Percentiles rank a stretch among this genome's conserved stretches.
Evolutionary conservation across 2,329 filamentous ascomycete genomes (phyloP).

Genomic region (Claviceps pusilla): DNA sequence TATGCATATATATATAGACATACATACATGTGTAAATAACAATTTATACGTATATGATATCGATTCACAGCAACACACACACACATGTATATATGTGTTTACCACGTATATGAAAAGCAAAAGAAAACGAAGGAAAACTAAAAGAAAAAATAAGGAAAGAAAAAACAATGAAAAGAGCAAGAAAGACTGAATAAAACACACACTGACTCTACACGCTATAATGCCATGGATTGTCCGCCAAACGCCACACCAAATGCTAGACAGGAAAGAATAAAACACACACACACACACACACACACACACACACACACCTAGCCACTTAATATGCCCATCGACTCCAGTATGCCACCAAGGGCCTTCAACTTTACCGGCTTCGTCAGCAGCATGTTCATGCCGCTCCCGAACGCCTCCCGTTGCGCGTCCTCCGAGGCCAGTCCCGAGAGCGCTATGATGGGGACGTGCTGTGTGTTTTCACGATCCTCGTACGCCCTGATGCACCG

Average conservation of each 20-base stretch:
- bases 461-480: conserved; percentile 22
- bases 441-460: conserved; percentile 32
- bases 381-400: conserved; percentile 34
- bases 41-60: too few species aligned
- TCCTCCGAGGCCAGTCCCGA: conserved; percentile 33
- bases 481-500: conserved; percentile 33
- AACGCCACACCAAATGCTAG: neutral
- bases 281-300: too few species aligned
- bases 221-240: neutral
- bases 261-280: neutral
- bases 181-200: neutral
- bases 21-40: too few species aligned
- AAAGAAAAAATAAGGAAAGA: neutral
- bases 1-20: too few species aligned
- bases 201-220: neutral
- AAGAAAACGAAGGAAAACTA: too few species aligned
- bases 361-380: conserved; percentile 34
- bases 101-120: too few species aligned
- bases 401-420: conserved; percentile 34
- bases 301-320: neutral
- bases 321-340: neutral
- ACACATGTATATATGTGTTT: too few species aligned
- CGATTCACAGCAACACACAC: too few species aligned
- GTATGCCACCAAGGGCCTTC: conserved; percentile 15
- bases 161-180: neutral